Evolutionary conservation across 768 basidiomycete genomes (phyloP).

Genomic region (Hydnomerulius pinastri): DNA sequence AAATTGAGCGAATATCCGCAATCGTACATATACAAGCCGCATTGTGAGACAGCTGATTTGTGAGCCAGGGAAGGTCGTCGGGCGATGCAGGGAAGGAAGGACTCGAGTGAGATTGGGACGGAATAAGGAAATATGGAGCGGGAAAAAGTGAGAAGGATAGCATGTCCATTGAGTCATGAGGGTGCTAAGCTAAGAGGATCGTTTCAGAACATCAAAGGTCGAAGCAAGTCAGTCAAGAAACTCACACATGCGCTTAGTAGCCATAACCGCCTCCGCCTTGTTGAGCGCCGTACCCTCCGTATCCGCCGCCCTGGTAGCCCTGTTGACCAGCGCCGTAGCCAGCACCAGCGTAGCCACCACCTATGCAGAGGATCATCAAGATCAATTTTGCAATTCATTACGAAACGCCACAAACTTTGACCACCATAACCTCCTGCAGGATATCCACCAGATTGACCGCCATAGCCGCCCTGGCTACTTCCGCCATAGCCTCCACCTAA

Average conservation of each 20-base stretch:
- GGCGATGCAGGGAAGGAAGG: slow-evolving; percentile 4
- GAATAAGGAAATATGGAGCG: no score
- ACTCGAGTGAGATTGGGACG: background rate
- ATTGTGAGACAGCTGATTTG: slow-evolving; percentile 11
- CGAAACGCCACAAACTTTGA: slow-evolving; percentile 9
- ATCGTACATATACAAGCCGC: slow-evolving; percentile 22
- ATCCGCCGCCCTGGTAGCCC: slow-evolving; percentile 25
- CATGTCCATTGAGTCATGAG: background rate
- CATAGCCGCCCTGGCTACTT: slow-evolving; percentile 30
- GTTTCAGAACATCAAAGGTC: no score
- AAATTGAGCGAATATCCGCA: slow-evolving; percentile 4
- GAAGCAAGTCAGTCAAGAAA: no score
- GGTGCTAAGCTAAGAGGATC: background rate
- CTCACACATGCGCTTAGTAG: slow-evolving; percentile 18
- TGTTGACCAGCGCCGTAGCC: slow-evolving; percentile 16
- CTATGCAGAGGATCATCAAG: background rate
- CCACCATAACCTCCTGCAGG: slow-evolving; percentile 27
- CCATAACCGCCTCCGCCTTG: slow-evolving; percentile 27
- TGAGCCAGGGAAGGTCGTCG: background rate
- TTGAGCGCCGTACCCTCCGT: slow-evolving; percentile 25
- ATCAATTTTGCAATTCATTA: no score
- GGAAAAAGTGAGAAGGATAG: slow-evolving; percentile 1
- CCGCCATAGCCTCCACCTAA: slow-evolving; percentile 31
- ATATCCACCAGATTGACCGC: no score
- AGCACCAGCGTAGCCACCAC: background rate